Evolutionary conservation across 306 rosid species (phyloP), one percentile per base, ranked within the genome.

Genomic region (Vigna mungo): DNA sequence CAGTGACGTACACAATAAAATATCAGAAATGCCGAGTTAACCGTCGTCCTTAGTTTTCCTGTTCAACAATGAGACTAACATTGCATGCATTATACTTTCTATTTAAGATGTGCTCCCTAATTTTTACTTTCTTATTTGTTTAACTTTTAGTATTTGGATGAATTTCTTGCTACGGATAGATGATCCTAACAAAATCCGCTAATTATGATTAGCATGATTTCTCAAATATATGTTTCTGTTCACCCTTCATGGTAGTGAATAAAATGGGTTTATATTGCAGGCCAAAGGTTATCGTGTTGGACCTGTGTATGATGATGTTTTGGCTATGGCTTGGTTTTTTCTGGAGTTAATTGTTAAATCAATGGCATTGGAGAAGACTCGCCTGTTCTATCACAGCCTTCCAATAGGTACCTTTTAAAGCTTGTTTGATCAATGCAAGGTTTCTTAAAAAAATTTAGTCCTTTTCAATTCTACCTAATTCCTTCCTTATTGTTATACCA

Each of bases 221-320:
- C 64, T 68, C 44, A 73, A 36, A 37, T 76, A 13, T 66, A 25
- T 82, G 66, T 60, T 76, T 74, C 32, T 47, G 75, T 52, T 71
- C 46, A 49, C 46, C 71, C 23, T 51, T 76, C 32, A 46, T 51
- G 34, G 14, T 59, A 75, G 64, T 87, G 3, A 76, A 34, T 65
- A 49, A 12, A 74, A 47, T 73, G 75, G 21, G 47, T 69, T 80
- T 54, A 27, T 76, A 81, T 69, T 90, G 88, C 87, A 95, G 99
- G 99, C 99, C 72, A 95, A 95, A 88, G 99, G 99, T 64, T 95
- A 95, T 77, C 99, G 99, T 74, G 99, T 95, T 80, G 99, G 99
- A 77, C 99, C 99, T 32, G 99, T 95, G 20, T 95, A 95, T 78
- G 99, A 92, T 86, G 99, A 95, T 84, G 97, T 95, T 85, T 84